Conservation (phyloP, 768 basidiomycete genomes). For the Mycena polygramma region DNA sequence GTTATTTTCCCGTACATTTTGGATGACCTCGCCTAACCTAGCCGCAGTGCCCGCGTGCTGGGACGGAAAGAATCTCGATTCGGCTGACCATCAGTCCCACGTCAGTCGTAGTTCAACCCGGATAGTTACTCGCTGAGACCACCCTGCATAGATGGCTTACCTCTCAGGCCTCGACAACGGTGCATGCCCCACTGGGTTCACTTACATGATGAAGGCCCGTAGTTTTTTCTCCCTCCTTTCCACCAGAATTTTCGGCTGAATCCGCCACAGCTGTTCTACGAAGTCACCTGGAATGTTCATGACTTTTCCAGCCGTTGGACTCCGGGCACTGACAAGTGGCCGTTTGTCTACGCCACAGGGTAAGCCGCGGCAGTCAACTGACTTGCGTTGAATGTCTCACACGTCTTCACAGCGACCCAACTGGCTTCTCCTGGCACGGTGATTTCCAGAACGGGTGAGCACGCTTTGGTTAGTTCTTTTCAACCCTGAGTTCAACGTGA, state of each 20-base stretch:
- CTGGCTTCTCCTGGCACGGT: slow-evolving; percentile 62
- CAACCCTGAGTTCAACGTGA: too few species aligned
- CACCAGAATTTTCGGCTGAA: too few species aligned
- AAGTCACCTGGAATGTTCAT: slow-evolving; percentile 54
- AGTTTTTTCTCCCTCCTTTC: background rate
- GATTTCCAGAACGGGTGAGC: slow-evolving; percentile 57
- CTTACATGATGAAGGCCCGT: slow-evolving; percentile 50
- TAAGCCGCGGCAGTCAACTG: slow-evolving; percentile 31
- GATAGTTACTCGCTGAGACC: too few species aligned
- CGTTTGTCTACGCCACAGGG: slow-evolving; percentile 61
- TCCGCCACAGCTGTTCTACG: too few species aligned
- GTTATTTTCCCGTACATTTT: too few species aligned
- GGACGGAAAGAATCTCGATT: slow-evolving; percentile 44
- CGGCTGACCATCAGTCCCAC: background rate
- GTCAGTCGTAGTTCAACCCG: too few species aligned
- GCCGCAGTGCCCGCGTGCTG: slow-evolving; percentile 47
- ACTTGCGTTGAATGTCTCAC: too few species aligned
- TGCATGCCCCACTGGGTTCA: slow-evolving; percentile 53
- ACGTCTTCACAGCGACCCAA: slow-evolving; percentile 57
- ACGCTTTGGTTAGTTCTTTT: too few species aligned
- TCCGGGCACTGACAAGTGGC: slow-evolving; percentile 49
- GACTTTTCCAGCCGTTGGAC: slow-evolving; percentile 52
- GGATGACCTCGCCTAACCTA: too few species aligned
- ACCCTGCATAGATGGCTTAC: slow-evolving; percentile 7
- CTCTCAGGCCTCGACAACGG: slow-evolving; percentile 38